Percentiles rank a stretch among this genome's conserved stretches.
Evolutionary conservation across 2,329 filamentous ascomycete genomes (phyloP).

Genomic region (Venturia carpophila): DNA sequence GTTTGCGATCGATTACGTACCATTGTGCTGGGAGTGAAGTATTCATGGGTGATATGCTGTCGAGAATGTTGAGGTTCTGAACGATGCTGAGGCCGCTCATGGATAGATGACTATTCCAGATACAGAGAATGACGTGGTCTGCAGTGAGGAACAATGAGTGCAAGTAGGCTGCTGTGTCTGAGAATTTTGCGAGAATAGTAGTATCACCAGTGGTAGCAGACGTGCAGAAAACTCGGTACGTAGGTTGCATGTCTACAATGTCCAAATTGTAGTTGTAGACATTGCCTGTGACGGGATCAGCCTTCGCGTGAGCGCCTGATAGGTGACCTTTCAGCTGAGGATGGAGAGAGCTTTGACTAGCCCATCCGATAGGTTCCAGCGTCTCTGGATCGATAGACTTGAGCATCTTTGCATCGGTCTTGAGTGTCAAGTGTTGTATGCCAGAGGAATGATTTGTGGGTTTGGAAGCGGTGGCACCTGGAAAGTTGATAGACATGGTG

Average conservation of each 20-base stretch:
- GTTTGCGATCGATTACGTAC: conserved; percentile 64
- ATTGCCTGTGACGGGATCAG: conserved; percentile 65
- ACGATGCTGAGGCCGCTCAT: conserved; percentile 52
- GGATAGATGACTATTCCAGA: conserved; percentile 58
- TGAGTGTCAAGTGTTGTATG: conserved; percentile 48
- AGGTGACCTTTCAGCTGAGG: conserved; percentile 59
- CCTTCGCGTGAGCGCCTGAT: conserved; percentile 63
- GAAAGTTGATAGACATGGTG: conserved; percentile 56
- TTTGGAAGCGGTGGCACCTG: conserved; percentile 36
- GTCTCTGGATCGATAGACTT: conserved; percentile 62
- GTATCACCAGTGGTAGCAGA: conserved; percentile 57
- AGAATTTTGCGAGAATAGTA: conserved; percentile 61
- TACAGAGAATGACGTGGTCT: conserved; percentile 63
- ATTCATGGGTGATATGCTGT: conserved; percentile 59
- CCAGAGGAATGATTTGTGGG: background rate
- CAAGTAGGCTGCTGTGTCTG: conserved; percentile 58
- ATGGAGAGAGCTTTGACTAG: conserved; percentile 54
- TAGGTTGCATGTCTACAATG: conserved; percentile 43
- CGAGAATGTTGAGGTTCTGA: conserved; percentile 59
- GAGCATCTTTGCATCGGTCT: conserved; percentile 49
- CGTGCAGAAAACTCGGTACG: conserved; percentile 63
- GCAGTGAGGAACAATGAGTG: conserved; percentile 72
- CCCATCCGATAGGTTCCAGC: conserved; percentile 62
- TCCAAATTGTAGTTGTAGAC: conserved; percentile 77
- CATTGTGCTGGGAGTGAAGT: conserved; percentile 51